Evolutionary conservation across 345 rosid species (phyloP).

Genomic region (Salix purpurea): DNA sequence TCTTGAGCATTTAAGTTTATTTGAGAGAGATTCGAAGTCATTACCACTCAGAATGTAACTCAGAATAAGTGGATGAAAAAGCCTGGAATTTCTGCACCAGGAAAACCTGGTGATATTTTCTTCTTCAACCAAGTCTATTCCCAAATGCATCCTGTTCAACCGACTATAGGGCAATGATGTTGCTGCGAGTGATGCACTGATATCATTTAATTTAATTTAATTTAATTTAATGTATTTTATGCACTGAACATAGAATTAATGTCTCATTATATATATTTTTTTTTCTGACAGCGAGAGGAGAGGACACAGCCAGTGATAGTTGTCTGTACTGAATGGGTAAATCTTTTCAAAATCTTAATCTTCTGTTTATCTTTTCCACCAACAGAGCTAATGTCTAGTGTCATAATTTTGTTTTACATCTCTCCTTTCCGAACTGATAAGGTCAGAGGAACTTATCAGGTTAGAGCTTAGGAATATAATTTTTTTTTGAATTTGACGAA

Average conservation of each 20-base stretch:
- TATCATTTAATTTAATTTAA: slow-evolving; percentile 6
- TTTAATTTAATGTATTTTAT: slow-evolving; percentile 3
- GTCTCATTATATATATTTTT: not conserved
- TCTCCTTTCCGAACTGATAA: not conserved
- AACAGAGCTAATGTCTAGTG: too few relatives aligned
- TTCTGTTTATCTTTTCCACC: too few relatives aligned
- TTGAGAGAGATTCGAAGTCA: slow-evolving; percentile 18
- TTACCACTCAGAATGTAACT: slow-evolving; percentile 31
- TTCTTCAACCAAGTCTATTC: not conserved
- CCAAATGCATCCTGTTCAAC: slow-evolving; percentile 1
- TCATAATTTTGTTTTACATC: not conserved
- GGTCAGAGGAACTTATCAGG: not conserved
- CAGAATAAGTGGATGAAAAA: slow-evolving; percentile 36
- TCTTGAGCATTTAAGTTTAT: slow-evolving; percentile 21
- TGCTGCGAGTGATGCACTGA: slow-evolving; percentile 4
- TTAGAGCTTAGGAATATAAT: not conserved
- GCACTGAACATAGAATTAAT: slow-evolving; percentile 6
- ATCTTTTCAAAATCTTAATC: not conserved
- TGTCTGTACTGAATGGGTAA: not conserved
- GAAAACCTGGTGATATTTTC: slow-evolving; percentile 17
- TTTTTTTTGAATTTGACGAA: too few relatives aligned
- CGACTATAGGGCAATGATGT: slow-evolving; percentile 18
- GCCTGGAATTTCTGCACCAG: slow-evolving; percentile 42
- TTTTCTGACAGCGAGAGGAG: not conserved
- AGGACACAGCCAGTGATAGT: not conserved